Base-by-base conservation (phyloP, 345 rosid species). In the Sonneratia caseolaris region DNA sequence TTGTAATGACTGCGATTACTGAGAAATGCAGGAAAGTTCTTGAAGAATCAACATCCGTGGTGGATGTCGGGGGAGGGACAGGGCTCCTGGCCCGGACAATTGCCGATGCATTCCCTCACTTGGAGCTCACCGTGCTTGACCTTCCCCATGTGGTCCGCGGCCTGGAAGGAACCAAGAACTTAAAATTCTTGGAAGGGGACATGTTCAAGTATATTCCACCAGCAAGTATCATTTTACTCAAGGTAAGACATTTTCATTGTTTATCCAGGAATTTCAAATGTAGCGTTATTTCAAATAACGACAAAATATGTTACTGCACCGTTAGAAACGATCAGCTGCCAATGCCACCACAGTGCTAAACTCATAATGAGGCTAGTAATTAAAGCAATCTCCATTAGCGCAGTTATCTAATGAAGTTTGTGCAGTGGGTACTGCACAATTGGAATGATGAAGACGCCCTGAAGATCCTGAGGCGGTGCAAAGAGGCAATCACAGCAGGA, bases 391-490 rank as follows among this genome's bases (percentile, higher is more conserved):
- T 18, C 22, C 8, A 53, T 8, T 19, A 53, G n/a, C 22, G 7
- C 3, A 51, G 7, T 2, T 47, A 47, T 3, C 16, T 47, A 14
- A 47, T 47, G 51, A 2, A 2, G 7, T 59, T 24, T 22, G 0
- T 59, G 36, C 64, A 59, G 64, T 59, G 64, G 64, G 10, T 59
- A 59, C 36, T 59, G 35, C 64, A 59, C 35, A 80, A 81, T 3
- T 86, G 86, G 84, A 76, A 43, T 16, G 85, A 86, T n/a, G 76
- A 79, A 7, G 79, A 84, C 5, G 77, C 87, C 7, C 37, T 82
- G 74, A 77, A 82, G 76, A 86, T 86, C 73, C 81, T 84, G 16
- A 76, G 76, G 74, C 73, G 61, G 5, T 76, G 86, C 73, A 79
- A 73, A 71, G 82, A 82, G 67, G 81, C 87, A 1, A 71, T 83